Evolutionary conservation across 2,329 filamentous ascomycete species (phyloP), one percentile per base, ranked within the genome.

Genomic region (Epichloe elymi): DNA sequence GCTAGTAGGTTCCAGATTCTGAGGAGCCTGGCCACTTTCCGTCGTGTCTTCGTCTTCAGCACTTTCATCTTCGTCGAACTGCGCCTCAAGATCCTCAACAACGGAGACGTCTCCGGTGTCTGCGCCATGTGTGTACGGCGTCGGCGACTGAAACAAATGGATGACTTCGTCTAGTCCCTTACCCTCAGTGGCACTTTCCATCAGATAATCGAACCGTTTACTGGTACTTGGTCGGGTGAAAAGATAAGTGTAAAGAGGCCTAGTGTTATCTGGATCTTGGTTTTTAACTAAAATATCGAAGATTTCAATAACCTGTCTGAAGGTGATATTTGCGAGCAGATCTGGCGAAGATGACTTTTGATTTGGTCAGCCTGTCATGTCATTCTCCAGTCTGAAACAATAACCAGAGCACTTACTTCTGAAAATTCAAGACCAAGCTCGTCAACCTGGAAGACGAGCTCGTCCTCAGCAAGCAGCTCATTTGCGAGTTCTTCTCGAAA

Each of bases 381-480:
- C 17, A 14, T 42, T 47, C 2, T 10, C 15, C 11, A 5, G 47
- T 26, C 42, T 19, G 19, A 30, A 10, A 4, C 17, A 7, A 12
- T 38, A 14, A 23, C n/a, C 5, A 30, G 19, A n/a, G 45, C 15
- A 55, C 70, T 55, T 63, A 74, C 73, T 65, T 78, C 74, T 19
- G 72, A 65, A 60, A 77, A 76, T 59, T 78, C 74, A 35, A 78
- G 64, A 8, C 72, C 73, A 40, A 78, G 67, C 53, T 75, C 71
- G 30, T 77, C 73, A 45, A 78, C 63, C 53, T 74, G 72, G 40
- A 77, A 67, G n/a, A 72, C 66, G 41, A 78, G 61, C 51, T 78
- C 74, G 49, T 78, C 74, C 17, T 69, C 65, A 3, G 63, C 52
- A 5, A 63, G 61, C 3, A 78, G 60, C 49, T 77, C 75, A 39